Base-by-base conservation (phyloP, 2,329 filamentous ascomycete species). In the Neofusicoccum sp. region DNA sequence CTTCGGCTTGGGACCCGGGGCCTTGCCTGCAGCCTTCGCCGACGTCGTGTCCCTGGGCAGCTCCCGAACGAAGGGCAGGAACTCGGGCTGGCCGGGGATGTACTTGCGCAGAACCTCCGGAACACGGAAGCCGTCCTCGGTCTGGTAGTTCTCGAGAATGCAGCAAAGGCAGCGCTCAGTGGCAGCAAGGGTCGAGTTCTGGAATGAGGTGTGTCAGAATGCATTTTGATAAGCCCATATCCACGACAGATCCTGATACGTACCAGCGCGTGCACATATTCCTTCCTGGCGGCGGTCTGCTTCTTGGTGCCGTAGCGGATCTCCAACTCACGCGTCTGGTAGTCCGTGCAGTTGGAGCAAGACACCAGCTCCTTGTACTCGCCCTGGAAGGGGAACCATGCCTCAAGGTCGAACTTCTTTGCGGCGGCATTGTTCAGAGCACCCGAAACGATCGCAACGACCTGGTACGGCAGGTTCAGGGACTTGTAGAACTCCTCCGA, bases 331-430 rank as follows among this genome's bases (percentile, higher is more conserved):
- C 95, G 86, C 26, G 91, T 92, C 81, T 99, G 95, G 81, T 98
- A 98, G 75, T 98, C 93, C 45, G 91, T 96, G 81, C 95, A 99
- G 80, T 99, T 99, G 63, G 91, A 96, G 84, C 93, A 96, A 20
- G 91, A 96, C 54, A 98, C 95, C 30, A 99, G 85, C 79, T 98
- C 95, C 65, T 98, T 98, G 84, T 98, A 99, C 78, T 98, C 95
- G 69, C 89, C 89, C 76, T 98, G 93, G 82, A 90, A 96, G 14
- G 91, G 92, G 76, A 96, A 96, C 91, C 92, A 96, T 2, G 95
- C 93, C 75, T 99, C 95, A 24, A 99, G 83, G 71, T 99, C 95
- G 74, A 89, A 93, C 79, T 98, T 99, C 84, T 96, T 97, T 30
- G 91, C 63, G 2, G 72, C 71, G 0, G 72, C 71, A 59, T 75